A percentile compares a stretch with the other conserved stretches of the same genome.
These are phyloP conservation scores for Raphanus sativus DNA, from an alignment of 345 rosid genomes.

Conservation along the genomic window DNA sequence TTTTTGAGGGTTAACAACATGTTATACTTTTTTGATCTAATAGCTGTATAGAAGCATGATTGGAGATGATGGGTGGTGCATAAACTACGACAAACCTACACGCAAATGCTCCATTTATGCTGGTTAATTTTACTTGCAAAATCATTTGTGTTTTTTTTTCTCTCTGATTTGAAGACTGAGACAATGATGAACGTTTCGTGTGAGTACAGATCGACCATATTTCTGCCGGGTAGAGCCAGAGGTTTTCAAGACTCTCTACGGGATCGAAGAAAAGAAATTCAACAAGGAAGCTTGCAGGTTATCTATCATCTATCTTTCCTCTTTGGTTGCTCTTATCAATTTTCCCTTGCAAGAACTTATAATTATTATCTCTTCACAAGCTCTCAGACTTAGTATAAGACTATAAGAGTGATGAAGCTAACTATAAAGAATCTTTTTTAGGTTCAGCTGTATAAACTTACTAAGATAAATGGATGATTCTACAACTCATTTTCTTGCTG, in stretches of 20 bases:
- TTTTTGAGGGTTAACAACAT: neutral
- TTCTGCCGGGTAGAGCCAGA: constrained; percentile 78
- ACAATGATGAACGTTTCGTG: neutral
- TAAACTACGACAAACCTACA: constrained; percentile 66
- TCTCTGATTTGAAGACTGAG: neutral
- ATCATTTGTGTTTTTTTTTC: neutral
- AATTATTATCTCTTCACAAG: neutral
- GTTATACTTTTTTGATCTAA: neutral
- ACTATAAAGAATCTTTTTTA: neutral
- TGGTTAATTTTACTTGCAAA: constrained; percentile 37
- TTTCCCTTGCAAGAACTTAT: neutral
- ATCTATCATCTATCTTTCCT: neutral
- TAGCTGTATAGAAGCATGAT: constrained; percentile 56
- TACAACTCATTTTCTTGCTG: neutral
- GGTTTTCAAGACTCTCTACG: constrained; percentile 56
- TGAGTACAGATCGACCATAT: constrained; percentile 65
- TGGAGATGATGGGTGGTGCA: constrained; percentile 88
- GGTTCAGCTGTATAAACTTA: neutral
- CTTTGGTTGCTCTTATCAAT: neutral
- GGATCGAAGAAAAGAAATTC: constrained; percentile 61
- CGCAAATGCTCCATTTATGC: constrained; percentile 85
- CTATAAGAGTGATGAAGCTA: neutral
- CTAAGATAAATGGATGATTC: neutral
- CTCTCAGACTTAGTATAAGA: too few relatives aligned
- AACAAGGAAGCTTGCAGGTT: constrained; percentile 74